Percentiles rank a stretch among this genome's conserved stretches.
Evolutionary conservation across 768 basidiomycete species (phyloP).

Genomic region (Pleurotus giganteus): DNA sequence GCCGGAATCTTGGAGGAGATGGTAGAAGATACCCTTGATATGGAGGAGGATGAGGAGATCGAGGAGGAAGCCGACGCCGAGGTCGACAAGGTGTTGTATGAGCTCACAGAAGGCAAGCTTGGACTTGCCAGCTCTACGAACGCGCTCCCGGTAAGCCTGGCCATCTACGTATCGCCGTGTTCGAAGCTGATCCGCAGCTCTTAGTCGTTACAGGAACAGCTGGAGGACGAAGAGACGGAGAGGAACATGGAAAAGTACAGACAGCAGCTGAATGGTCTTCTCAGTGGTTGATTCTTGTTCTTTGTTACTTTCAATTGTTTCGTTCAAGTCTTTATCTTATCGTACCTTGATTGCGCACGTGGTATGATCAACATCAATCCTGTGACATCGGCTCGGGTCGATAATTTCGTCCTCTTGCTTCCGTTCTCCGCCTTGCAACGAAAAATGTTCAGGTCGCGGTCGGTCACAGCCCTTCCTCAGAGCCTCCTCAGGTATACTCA

Average conservation of each 20-base stretch:
- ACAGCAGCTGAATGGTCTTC: constrained; percentile 81
- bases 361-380: constrained; percentile 1
- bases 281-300: constrained; percentile 50
- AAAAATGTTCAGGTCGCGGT: constrained; percentile 61
- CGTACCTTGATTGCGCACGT: constrained; percentile 10
- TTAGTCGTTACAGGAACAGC: constrained; percentile 57
- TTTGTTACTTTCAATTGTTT: constrained; percentile 1
- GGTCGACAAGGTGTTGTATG: constrained; percentile 94
- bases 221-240: constrained; percentile 82
- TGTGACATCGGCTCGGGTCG: constrained; percentile 9
- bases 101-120: constrained; percentile 94
- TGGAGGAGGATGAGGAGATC: constrained; percentile 92
- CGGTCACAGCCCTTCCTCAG: constrained; percentile 54
- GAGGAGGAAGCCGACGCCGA: constrained; percentile 97
- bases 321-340: constrained; percentile 14
- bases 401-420: constrained; percentile 10
- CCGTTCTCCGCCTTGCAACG: constrained; percentile 8
- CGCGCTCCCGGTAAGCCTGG: constrained; percentile 66
- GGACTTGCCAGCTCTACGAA: constrained; percentile 77
- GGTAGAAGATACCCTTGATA: constrained; percentile 88
- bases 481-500: constrained; percentile 45
- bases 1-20: constrained; percentile 98
- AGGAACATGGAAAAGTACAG: constrained; percentile 89
- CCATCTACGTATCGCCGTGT: constrained; percentile 5
- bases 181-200: constrained; percentile 7